Evolutionary conservation across 169 alveolate genomes (phyloP).

Genomic region (Theileria sp.): DNA sequence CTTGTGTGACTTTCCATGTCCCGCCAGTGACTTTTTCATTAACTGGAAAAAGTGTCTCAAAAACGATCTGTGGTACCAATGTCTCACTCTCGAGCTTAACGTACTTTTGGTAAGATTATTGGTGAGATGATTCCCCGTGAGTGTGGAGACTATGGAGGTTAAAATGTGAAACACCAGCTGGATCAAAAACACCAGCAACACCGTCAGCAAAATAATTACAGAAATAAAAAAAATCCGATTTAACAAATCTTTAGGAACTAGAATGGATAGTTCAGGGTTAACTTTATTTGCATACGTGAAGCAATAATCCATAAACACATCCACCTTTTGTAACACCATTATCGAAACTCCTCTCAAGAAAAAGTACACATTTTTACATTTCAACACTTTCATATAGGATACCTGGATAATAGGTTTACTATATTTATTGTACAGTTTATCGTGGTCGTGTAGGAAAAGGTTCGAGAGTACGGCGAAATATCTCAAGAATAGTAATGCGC

Average conservation of each 20-base stretch:
- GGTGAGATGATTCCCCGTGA: not conserved
- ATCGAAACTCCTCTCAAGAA: not conserved
- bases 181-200: not conserved
- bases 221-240: constrained; percentile 17
- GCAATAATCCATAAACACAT: constrained; percentile 1
- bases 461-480: not conserved
- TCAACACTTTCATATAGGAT: not conserved
- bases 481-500: not conserved
- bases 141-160: not conserved
- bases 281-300: constrained; percentile 11
- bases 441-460: not conserved
- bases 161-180: not conserved
- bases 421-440: not conserved
- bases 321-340: not conserved
- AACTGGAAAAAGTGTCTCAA: not conserved
- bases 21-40: not conserved
- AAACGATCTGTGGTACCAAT: constrained; percentile 18
- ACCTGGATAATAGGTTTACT: no score
- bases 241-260: constrained; percentile 12
- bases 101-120: not conserved
- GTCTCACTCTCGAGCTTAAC: not conserved
- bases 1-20: not conserved
- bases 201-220: constrained; percentile 2
- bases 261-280: constrained; percentile 13
- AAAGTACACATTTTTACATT: not conserved